A percentile compares a stretch with the other conserved stretches of the same genome.
Conservation (phyloP, 75 land plant genomes). For the Sequoia sempervirens region DNA sequence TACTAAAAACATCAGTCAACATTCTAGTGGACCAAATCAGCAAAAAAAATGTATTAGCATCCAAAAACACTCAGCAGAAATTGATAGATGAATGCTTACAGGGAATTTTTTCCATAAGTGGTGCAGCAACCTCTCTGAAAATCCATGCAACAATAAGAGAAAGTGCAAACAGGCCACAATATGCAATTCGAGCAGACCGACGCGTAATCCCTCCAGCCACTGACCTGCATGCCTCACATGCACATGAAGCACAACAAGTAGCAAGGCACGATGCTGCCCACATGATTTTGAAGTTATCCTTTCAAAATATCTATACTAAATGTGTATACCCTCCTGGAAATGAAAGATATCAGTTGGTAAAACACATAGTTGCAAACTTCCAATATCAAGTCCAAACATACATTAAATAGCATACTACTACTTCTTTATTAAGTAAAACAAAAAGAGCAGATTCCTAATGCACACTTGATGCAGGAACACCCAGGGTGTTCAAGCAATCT, state of each 20-base stretch:
- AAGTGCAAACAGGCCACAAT: constrained; percentile 84
- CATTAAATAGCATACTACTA: not conserved
- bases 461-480: not conserved
- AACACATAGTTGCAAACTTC: not conserved
- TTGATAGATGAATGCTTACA: constrained; percentile 35
- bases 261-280: constrained; percentile 63
- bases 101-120: constrained; percentile 68
- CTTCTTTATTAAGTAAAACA: not conserved
- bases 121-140: constrained; percentile 69
- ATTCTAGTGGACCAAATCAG: not conserved
- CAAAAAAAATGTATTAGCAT: not conserved
- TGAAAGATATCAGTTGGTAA: not conserved
- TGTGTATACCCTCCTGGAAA: not conserved
- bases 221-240: constrained; percentile 78
- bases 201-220: constrained; percentile 69
- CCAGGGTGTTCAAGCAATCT: too few species aligned
- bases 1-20: not conserved
- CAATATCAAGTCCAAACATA: not conserved
- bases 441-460: not conserved
- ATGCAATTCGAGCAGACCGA: constrained; percentile 84
- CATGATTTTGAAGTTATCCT: constrained; percentile 27
- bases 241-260: constrained; percentile 61
- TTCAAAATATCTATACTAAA: not conserved
- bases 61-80: not conserved
- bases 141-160: constrained; percentile 80